A percentile compares a stretch with the other conserved stretches of the same genome.
These are phyloP conservation scores for Aspergillus neotritici DNA, from an alignment of 2,329 filamentous ascomycete genomes.

Conservation along the genomic window DNA sequence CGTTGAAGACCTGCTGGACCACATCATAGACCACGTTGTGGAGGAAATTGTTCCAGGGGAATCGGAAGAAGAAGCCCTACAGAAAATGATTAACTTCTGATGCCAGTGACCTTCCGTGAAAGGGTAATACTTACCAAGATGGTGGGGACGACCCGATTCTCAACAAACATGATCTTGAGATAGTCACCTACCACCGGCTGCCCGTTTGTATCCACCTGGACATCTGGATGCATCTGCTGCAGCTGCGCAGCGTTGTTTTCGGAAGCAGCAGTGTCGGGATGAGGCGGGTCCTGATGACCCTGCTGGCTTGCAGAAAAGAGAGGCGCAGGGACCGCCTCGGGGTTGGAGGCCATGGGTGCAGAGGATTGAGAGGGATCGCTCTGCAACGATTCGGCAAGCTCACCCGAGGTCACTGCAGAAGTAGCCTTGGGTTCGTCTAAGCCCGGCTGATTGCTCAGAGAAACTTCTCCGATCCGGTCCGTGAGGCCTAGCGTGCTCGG, in stretches of 20 bases:
- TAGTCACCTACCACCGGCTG: conserved; percentile 86
- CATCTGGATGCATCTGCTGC: conserved; percentile 32
- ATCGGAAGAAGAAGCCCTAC: conserved; percentile 94
- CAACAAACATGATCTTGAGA: conserved; percentile 93
- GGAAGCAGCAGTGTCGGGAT: conserved; percentile 12
- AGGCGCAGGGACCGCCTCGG: conserved; percentile 64
- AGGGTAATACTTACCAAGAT: conserved; percentile 65
- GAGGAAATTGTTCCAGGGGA: conserved; percentile 98
- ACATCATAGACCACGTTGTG: conserved; percentile 99
- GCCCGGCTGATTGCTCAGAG: conserved; percentile 56
- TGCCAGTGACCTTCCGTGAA: neutral
- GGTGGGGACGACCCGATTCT: conserved; percentile 88
- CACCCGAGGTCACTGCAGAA: conserved; percentile 8
- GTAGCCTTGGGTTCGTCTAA: conserved; percentile 25
- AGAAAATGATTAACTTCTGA: conserved; percentile 1
- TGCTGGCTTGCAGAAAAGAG: conserved; percentile 51
- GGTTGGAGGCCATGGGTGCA: conserved; percentile 46
- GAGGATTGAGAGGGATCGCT: conserved; percentile 10
- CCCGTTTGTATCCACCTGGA: conserved; percentile 57
- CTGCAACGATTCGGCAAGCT: conserved; percentile 6
- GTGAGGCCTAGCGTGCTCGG: conserved; percentile 51
- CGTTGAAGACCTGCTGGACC: conserved; percentile 98
- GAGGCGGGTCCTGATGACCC: conserved; percentile 16
- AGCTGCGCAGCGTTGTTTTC: conserved; percentile 19
- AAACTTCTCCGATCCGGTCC: conserved; percentile 52